Evolutionary conservation across 371 early-diverging fungal species (phyloP).

Genomic region (Mortierella sp.): DNA sequence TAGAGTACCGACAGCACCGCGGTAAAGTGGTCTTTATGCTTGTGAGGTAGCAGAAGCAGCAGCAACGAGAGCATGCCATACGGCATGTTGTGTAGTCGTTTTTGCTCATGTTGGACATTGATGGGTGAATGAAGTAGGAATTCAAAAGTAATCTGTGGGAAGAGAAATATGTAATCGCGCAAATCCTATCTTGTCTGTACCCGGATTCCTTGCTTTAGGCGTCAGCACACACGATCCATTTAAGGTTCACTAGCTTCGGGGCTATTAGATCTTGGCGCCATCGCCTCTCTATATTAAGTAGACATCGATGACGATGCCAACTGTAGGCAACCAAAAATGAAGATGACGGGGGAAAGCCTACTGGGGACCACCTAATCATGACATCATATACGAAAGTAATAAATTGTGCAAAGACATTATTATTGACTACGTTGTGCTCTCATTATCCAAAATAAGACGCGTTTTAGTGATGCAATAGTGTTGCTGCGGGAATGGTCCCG

Average conservation of each 20-base stretch:
- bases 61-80: not conserved
- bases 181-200: no score
- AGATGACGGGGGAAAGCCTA: not conserved
- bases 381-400: not conserved
- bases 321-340: not conserved
- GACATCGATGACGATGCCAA: not conserved
- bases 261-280: no score
- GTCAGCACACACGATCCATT: no score
- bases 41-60: constrained; percentile 71
- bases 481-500: not conserved
- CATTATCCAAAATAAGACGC: not conserved
- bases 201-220: not conserved
- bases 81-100: no score
- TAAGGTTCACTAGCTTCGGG: no score
- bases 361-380: not conserved
- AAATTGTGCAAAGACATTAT: no score
- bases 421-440: no score
- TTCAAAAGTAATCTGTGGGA: no score
- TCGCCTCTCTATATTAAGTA: no score
- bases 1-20: constrained; percentile 99
- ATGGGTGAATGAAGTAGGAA: no score
- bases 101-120: no score
- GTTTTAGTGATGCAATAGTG: not conserved
- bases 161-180: no score
- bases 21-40: constrained; percentile 89